phyloP scores from a whole-genome alignment of 768 basidiomycete species.

The Leccinum imitatum region DNA sequence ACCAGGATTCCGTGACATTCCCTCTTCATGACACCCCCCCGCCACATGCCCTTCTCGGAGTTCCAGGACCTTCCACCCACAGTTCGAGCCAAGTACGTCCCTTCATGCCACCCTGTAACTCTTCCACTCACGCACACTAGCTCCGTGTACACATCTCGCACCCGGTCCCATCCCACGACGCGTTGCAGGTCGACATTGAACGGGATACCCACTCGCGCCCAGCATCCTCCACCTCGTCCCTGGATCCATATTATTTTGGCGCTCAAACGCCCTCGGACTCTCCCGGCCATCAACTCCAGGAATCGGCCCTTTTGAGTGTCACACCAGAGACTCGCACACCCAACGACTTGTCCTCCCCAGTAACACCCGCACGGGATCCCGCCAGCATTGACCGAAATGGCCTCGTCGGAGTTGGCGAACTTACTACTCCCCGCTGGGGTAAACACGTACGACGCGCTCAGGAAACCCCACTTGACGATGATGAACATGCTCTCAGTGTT shows the following conservation, averaged over 20 bases:
- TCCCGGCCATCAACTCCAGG: conserved; percentile 47
- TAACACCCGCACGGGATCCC: conserved; percentile 74
- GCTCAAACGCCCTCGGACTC: conserved; percentile 67
- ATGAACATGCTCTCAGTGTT: conserved; percentile 35
- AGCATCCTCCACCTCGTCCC: conserved; percentile 72
- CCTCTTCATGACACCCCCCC: conserved; percentile 45
- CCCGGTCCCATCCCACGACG: conserved; percentile 32
- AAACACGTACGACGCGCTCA: conserved; percentile 46
- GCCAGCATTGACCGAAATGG: conserved; percentile 80
- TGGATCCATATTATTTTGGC: conserved; percentile 90
- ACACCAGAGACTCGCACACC: conserved; percentile 60
- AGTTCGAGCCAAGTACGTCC: conserved; percentile 15
- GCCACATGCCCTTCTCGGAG: conserved; percentile 25
- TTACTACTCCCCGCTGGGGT: conserved; percentile 94
- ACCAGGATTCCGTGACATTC: conserved; percentile 34
- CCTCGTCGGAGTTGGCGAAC: conserved; percentile 93
- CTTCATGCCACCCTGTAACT: not conserved
- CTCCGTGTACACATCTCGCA: conserved; percentile 51
- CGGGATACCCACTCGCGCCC: conserved; percentile 55
- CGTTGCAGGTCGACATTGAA: conserved; percentile 44
- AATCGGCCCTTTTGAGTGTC: conserved; percentile 39
- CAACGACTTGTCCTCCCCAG: conserved; percentile 60
- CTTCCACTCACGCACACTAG: conserved; percentile 25
- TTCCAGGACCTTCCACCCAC: conserved; percentile 30
- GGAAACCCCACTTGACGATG: conserved; percentile 39